Evolutionary conservation across 305 asterid genomes (phyloP), one percentile per base, ranked within the genome.

Genomic region (Vinca major): DNA sequence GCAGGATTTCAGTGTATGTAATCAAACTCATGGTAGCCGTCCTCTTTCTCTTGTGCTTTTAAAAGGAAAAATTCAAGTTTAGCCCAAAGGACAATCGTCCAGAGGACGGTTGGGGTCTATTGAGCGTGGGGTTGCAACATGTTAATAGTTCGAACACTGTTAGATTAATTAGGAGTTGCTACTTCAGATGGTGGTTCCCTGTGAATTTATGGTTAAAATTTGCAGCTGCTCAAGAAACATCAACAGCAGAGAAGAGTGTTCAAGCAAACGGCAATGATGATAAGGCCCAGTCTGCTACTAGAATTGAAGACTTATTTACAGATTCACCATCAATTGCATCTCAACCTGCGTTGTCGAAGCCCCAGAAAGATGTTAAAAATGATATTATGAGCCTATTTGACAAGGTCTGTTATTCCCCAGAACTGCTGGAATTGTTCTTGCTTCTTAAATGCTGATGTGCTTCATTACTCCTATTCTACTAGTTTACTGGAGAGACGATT

Each of bases 311-410:
- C 80, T 77, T 91, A 54, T 91, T 91, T 73, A 81, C 80, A 69
- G 93, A 86, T 82, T 63, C 91, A 63, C 86, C 87, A 61, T 78
- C 96, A 72, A 67, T 79, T 67, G 75, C 82, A 70, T 86, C 91
- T 74, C 64, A 78, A 77, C 63, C 75, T 54, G 50, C 49, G 33
- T 58, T 84, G 36, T 82, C 68, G 70, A 88, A 74, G 82, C 91
- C 92, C 72, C 86, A 82, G 71, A 94, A 83, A 70, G 95, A 86
- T 84, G 84, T 79, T 62, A 94, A 91, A 81, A 88, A 77, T 47
- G 99, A 94, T 77, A 94, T 94, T 62, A 85, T 94, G 99, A 89
- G 96, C 80, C 97, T 94, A 51, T 94, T 94, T 75, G 99, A 94
- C 80, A 89, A 94, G 99, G 99, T 94, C 81, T 50, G 99, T 94